Percentiles rank a stretch among this genome's conserved stretches.
phyloP scores from a whole-genome alignment of 2,329 filamentous ascomycete species.

The Xylariaceae sp. region DNA sequence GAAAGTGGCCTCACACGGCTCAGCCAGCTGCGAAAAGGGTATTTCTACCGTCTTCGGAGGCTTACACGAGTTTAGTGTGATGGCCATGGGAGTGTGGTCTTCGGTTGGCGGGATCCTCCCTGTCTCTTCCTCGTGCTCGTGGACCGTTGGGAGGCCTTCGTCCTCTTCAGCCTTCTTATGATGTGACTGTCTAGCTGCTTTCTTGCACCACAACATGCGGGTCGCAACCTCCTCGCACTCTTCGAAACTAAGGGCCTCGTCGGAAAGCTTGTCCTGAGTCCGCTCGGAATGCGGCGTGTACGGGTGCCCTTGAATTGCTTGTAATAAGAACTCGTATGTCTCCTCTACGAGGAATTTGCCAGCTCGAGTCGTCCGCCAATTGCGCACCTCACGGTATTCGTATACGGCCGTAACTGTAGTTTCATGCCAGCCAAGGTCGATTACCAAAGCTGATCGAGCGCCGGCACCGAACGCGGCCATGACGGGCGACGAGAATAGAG shows the following conservation, averaged over 20 bases:
- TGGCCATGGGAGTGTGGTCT: conserved; percentile 36
- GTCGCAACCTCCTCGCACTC: conserved; percentile 75
- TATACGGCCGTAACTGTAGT: conserved; percentile 81
- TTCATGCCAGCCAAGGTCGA: conserved; percentile 92
- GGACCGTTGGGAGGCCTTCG: conserved; percentile 44
- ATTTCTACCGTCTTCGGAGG: conserved; percentile 55
- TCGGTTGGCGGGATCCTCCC: conserved; percentile 28
- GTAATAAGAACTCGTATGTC: conserved; percentile 59
- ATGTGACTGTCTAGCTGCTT: conserved; percentile 29
- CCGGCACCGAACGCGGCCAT: conserved; percentile 74
- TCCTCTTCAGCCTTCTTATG: conserved; percentile 31
- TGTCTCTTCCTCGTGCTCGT: conserved; percentile 51
- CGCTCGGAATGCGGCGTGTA: conserved; percentile 21
- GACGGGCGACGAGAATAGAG: conserved; percentile 70
- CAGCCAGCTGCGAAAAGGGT: conserved; percentile 63
- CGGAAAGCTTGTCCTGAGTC: conserved; percentile 28
- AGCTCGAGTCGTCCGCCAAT: conserved; percentile 64
- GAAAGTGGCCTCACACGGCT: conserved; percentile 69
- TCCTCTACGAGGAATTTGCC: conserved; percentile 66
- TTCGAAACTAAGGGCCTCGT: conserved; percentile 56
- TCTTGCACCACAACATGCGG: conserved; percentile 72
- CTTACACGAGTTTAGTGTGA: conserved; percentile 42
- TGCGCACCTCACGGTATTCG: conserved; percentile 78
- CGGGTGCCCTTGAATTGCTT: conserved; percentile 33
- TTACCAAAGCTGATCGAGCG: conserved; percentile 74